A percentile compares a stretch with the other conserved stretches of the same genome.
phyloP scores from a whole-genome alignment of 768 basidiomycete species.

The Leccinum longicurvipes region DNA sequence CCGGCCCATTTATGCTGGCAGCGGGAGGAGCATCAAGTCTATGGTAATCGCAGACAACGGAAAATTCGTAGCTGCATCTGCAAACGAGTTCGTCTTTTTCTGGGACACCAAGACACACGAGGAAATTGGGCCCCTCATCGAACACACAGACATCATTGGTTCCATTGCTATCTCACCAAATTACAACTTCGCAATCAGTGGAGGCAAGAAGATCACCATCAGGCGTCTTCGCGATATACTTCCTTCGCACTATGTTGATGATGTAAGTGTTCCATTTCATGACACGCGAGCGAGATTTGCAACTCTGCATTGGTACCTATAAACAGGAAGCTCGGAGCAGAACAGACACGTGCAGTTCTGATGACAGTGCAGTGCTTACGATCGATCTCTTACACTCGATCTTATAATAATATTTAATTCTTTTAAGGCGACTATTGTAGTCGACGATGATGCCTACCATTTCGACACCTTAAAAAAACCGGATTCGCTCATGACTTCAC shows the following conservation, averaged over 20 bases:
- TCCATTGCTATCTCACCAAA: constrained; percentile 10
- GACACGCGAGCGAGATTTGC: neutral
- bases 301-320: neutral
- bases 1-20: neutral
- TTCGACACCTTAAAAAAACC: neutral
- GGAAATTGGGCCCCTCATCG: constrained; percentile 6
- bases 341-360: neutral
- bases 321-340: neutral
- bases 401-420: neutral
- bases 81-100: constrained; percentile 2
- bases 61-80: constrained; percentile 7
- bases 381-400: neutral
- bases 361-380: neutral
- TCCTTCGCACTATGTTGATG: constrained; percentile 3
- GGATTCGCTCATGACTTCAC: neutral
- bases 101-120: constrained; percentile 7
- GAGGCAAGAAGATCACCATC: constrained; percentile 1
- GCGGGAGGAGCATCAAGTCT: neutral
- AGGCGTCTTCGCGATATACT: constrained; percentile 5
- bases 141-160: neutral
- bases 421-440: neutral
- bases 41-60: constrained; percentile 9
- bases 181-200: constrained; percentile 3
- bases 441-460: neutral
- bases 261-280: constrained; percentile 1